Evolutionary conservation across 1,284 basidiomycete species (phyloP).

Genomic region (Mycosarcoma mackinlayi): DNA sequence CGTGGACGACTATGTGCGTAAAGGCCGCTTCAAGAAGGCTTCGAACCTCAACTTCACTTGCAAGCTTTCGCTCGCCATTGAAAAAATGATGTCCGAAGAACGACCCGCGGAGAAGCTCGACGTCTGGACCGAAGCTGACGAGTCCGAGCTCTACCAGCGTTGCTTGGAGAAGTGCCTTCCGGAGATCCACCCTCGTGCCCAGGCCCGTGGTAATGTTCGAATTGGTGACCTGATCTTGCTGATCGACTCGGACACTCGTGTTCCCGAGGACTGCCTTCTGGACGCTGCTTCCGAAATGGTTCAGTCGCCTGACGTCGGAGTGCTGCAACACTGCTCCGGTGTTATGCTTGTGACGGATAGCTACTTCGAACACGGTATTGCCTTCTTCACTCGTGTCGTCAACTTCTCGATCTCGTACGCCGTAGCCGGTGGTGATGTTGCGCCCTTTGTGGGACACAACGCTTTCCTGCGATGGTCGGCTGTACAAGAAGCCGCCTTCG

Average conservation of each 20-base stretch:
- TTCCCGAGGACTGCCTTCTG: slow-evolving; percentile 84
- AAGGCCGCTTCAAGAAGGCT: slow-evolving; percentile 88
- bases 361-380: slow-evolving; percentile 87
- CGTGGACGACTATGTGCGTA: slow-evolving; percentile 78
- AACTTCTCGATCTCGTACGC: slow-evolving; percentile 69
- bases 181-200: slow-evolving; percentile 67
- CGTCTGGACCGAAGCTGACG: slow-evolving; percentile 40
- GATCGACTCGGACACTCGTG: slow-evolving; percentile 82
- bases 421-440: slow-evolving; percentile 63
- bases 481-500: slow-evolving; percentile 80
- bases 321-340: slow-evolving; percentile 82
- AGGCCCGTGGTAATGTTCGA: slow-evolving; percentile 48
- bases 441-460: slow-evolving; percentile 88
- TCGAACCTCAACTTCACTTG: slow-evolving; percentile 89
- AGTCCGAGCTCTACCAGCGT: slow-evolving; percentile 38
- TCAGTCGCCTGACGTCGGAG: slow-evolving; percentile 80
- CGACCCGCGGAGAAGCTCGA: slow-evolving; percentile 14
- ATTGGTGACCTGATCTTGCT: slow-evolving; percentile 57
- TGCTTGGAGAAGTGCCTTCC: slow-evolving; percentile 70
- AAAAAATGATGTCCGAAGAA: slow-evolving; percentile 74
- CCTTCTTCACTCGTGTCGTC: slow-evolving; percentile 73
- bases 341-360: slow-evolving; percentile 87
- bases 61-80: slow-evolving; percentile 77
- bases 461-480: slow-evolving; percentile 87
- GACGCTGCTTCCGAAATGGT: slow-evolving; percentile 84